Base-by-base conservation (phyloP, 805 yeast species). In the Lachancea sp. region DNA sequence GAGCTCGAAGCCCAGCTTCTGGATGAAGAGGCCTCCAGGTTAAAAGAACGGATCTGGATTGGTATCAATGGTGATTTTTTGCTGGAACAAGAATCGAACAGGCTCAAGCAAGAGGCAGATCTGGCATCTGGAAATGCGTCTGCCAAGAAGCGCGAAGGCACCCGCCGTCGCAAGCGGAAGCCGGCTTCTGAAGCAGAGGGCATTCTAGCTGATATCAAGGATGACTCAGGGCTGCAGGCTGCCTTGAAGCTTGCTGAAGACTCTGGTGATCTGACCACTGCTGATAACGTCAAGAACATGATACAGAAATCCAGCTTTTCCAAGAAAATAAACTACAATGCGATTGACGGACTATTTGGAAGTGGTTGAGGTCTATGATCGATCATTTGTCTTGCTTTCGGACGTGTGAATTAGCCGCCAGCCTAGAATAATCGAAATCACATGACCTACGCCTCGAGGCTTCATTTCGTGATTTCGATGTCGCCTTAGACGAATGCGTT, bases 1-100 rank as follows among this genome's bases (percentile, higher is more conserved):
- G 96, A 88, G 53, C 70, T 87, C 11, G 79, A 78, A 3, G 66
- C 69, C 0, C 72, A 81, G 29, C 58, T 86, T 36, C 69, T 93
- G 39, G 73, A 77, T 2, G 80, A 75, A 44, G 88, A 82, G 41
- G 96, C 90, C 50, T 73, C 81, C 10, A 73, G 68, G 46, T 60
- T 82, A 51, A 93, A 91, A 62, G 90, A 88, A 53, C 73, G 84
- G 48, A 78, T 90, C 2, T 93, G 99, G 98, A 80, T 85, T 44
- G 90, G 93, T 2, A 72, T 87, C 33, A 90, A 95, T 63, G 85
- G 85, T 48, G 98, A 90, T 25, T 93, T 78, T 59, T 67, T 93
- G 45, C 61, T 87, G 8, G 93, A 84, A 39, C 95, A 88, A 64
- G 97, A 91, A 56, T 78, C 79, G 54, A 89, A 87, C 58, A 70